These are phyloP conservation scores for Backusella sp. DNA, from an alignment of 192 early-diverging fungal genomes.

Conservation along the genomic window DNA sequence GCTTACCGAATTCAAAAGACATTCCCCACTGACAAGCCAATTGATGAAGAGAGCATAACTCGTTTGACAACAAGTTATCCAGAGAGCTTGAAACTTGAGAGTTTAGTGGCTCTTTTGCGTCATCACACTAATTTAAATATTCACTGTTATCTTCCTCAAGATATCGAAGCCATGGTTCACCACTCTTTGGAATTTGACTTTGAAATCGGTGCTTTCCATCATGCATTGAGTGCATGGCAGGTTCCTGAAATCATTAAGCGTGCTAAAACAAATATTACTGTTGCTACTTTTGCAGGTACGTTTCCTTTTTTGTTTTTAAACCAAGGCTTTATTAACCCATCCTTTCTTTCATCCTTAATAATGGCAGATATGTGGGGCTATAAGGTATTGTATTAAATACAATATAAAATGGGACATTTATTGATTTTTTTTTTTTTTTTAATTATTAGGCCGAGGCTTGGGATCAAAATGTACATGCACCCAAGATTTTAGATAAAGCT, in stretches of 20 bases:
- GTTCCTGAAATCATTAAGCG: constrained; percentile 50
- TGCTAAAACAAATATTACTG: constrained; percentile 50
- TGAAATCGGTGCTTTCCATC: constrained; percentile 60
- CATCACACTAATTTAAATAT: constrained; percentile 54
- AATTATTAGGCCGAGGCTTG: constrained; percentile 59
- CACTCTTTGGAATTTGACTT: constrained; percentile 57
- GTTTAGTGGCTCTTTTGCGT: constrained; percentile 54
- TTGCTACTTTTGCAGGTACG: constrained; percentile 52
- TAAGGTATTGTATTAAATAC: constrained; percentile 22
- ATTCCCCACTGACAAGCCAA: constrained; percentile 12
- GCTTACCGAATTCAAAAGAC: constrained; percentile 25
- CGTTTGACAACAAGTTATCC: constrained; percentile 46
- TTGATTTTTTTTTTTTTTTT: neutral
- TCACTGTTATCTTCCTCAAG: constrained; percentile 55
- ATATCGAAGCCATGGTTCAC: constrained; percentile 60
- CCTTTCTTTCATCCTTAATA: neutral
- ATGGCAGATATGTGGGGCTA: constrained; percentile 44
- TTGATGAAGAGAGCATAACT: constrained; percentile 12
- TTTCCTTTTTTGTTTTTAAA: neutral
- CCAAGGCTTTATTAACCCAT: neutral
- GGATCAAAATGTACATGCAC: constrained; percentile 46
- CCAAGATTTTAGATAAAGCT: constrained; percentile 48
- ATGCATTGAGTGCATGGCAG: constrained; percentile 59
- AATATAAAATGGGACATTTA: neutral
- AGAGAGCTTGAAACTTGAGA: constrained; percentile 44